Conservation (phyloP, 2,329 filamentous ascomycete species). For the Sphaerostilbella broomeana region DNA sequence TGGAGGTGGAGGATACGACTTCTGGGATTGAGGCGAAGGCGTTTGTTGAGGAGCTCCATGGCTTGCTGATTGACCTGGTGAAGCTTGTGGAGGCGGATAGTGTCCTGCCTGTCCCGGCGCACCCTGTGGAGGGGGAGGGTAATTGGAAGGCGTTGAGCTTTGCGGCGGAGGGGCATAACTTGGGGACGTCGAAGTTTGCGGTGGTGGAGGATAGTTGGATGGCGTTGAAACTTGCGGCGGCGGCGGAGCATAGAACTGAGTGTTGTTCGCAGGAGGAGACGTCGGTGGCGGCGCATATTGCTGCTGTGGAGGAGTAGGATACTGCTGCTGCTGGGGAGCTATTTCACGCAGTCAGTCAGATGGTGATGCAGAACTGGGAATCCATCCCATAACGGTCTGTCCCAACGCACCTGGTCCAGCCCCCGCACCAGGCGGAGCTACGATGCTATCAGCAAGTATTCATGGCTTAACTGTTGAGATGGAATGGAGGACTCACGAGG, state of each 20-base stretch:
- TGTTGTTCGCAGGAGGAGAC: constrained; percentile 40
- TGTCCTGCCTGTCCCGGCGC: background rate
- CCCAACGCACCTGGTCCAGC: constrained; percentile 19
- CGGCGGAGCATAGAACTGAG: constrained; percentile 36
- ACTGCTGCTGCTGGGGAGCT: constrained; percentile 22
- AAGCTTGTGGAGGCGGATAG: constrained; percentile 9
- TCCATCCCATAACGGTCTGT: background rate
- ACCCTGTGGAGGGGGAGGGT: constrained; percentile 25
- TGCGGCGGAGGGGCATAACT: too few relatives aligned
- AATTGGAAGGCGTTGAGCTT: too few relatives aligned
- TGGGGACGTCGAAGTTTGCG: constrained; percentile 19
- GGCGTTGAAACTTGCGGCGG: constrained; percentile 10
- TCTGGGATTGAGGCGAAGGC: constrained; percentile 25
- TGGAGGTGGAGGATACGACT: constrained; percentile 23
- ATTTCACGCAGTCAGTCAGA: constrained; percentile 1
- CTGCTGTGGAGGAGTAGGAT: constrained; percentile 23
- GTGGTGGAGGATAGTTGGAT: constrained; percentile 33
- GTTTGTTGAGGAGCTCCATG: constrained; percentile 28
- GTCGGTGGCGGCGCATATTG: constrained; percentile 42
- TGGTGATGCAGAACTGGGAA: background rate
- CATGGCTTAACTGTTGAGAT: constrained; percentile 1
- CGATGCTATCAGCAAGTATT: constrained; percentile 15
- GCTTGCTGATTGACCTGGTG: constrained; percentile 16
- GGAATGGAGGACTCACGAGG: constrained; percentile 31
- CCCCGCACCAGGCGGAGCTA: constrained; percentile 37